phyloP scores from a whole-genome alignment of 192 early-diverging fungal genomes.

The Gonapodya prolifera region DNA sequence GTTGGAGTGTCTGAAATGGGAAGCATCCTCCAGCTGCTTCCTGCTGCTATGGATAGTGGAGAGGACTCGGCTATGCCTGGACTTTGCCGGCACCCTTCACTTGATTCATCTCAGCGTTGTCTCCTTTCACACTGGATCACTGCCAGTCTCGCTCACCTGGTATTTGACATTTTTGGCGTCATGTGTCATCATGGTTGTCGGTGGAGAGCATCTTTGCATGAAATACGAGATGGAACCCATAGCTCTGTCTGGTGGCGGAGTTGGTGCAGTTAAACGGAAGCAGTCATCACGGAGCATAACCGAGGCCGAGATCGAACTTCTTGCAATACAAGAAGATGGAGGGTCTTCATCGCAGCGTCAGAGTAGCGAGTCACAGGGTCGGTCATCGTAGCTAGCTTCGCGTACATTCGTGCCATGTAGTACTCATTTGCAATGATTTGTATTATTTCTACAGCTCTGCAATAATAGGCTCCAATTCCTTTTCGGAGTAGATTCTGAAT shows the following conservation, averaged over 20 bases:
- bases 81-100: conserved; percentile 64
- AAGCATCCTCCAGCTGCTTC: conserved; percentile 4
- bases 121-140: conserved; percentile 33
- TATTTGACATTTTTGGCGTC: conserved; percentile 45
- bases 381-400: not conserved
- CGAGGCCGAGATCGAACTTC: not conserved
- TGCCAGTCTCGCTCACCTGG: conserved; percentile 57
- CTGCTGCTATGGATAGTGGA: conserved; percentile 41
- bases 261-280: not conserved
- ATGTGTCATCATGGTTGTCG: conserved; percentile 47
- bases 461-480: conserved; percentile 49
- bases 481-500: conserved; percentile 67
- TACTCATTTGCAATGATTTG: not conserved
- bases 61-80: conserved; percentile 58
- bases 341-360: not conserved
- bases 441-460: conserved; percentile 13
- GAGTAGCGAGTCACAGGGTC: not conserved
- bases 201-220: conserved; percentile 73
- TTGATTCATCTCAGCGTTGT: conserved; percentile 49
- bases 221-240: conserved; percentile 69
- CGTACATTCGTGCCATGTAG: not conserved
- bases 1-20: too few species aligned
- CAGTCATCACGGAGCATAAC: not conserved
- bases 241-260: not conserved
- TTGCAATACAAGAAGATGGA: not conserved